phyloP scores from a whole-genome alignment of 2,329 filamentous ascomycete species.

The Penicillium griseofulvum region DNA sequence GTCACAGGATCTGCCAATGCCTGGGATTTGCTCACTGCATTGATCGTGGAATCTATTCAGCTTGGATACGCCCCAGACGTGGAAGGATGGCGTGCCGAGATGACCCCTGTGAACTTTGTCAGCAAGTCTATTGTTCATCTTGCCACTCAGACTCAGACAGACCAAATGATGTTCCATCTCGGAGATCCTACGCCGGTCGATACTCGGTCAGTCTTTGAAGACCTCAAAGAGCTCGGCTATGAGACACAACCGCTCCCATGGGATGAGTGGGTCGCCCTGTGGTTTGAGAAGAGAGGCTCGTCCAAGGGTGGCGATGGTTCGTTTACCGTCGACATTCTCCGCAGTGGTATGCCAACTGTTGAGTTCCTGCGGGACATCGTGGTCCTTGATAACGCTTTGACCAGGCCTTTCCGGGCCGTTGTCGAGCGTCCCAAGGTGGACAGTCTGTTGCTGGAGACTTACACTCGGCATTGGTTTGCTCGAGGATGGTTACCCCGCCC shows the following conservation, averaged over 20 bases:
- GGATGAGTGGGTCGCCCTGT: conserved; percentile 71
- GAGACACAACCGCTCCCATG: conserved; percentile 64
- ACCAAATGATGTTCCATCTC: conserved; percentile 69
- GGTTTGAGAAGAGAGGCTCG: conserved; percentile 67
- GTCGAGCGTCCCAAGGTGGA: conserved; percentile 69
- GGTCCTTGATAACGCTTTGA: conserved; percentile 69
- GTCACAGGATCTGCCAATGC: conserved; percentile 71
- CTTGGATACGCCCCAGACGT: conserved; percentile 69
- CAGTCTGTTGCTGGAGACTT: conserved; percentile 68
- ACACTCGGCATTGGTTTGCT: conserved; percentile 76
- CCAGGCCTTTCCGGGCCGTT: conserved; percentile 56
- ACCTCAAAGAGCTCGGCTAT: conserved; percentile 67
- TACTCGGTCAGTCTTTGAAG: conserved; percentile 64
- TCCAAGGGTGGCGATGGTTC: conserved; percentile 66
- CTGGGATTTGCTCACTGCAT: conserved; percentile 72
- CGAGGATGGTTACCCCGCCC: conserved; percentile 70
- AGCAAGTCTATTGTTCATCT: conserved; percentile 71
- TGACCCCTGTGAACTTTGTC: conserved; percentile 82
- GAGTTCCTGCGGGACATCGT: conserved; percentile 70
- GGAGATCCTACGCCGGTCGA: conserved; percentile 69
- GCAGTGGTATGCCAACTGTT: conserved; percentile 74
- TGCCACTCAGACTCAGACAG: conserved; percentile 60
- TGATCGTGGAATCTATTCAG: conserved; percentile 74
- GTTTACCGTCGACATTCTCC: conserved; percentile 76
- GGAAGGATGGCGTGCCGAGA: conserved; percentile 73